Evolutionary conservation across 495 filamentous ascomycete genomes (phyloP).

Genomic region (Lichina pygmaea): DNA sequence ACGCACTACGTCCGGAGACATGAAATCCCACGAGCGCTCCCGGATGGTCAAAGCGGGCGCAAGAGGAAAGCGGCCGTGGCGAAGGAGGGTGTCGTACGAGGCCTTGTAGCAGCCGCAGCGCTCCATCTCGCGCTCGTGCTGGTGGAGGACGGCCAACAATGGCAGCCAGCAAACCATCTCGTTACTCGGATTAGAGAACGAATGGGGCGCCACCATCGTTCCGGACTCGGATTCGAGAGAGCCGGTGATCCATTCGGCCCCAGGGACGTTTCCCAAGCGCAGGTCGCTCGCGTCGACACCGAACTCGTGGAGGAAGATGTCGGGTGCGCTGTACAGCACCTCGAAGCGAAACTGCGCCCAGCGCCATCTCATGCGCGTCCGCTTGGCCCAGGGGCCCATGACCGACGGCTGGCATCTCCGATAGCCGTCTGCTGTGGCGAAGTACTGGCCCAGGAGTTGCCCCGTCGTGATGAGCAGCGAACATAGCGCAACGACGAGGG

Average conservation of each 20-base stretch:
- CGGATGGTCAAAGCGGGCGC: slow-evolving; percentile 1
- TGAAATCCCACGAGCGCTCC: slow-evolving; percentile 13
- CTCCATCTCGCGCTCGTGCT: not conserved
- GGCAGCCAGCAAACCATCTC: not conserved
- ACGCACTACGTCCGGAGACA: slow-evolving; percentile 11
- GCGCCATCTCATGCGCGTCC: slow-evolving; percentile 7
- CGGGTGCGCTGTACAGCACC: slow-evolving; percentile 8
- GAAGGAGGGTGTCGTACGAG: not conserved
- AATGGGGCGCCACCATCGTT: not conserved
- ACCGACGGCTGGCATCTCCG: slow-evolving; percentile 12
- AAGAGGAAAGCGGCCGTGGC: not conserved
- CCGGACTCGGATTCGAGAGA: not conserved
- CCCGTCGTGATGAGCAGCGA: slow-evolving; percentile 11
- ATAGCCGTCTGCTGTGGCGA: slow-evolving; percentile 16
- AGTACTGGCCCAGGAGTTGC: slow-evolving; percentile 14
- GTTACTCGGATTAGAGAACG: not conserved
- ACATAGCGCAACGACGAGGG: slow-evolving; percentile 12
- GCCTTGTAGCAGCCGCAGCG: not conserved
- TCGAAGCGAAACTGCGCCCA: slow-evolving; percentile 12
- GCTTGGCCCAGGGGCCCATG: slow-evolving; percentile 10
- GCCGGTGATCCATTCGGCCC: not conserved
- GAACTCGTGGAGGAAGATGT: slow-evolving; percentile 3
- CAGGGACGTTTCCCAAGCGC: not conserved
- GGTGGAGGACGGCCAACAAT: not conserved
- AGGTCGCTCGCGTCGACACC: not conserved